phyloP scores from a whole-genome alignment of 2,329 filamentous ascomycete genomes.

The Colletotrichum sp. region DNA sequence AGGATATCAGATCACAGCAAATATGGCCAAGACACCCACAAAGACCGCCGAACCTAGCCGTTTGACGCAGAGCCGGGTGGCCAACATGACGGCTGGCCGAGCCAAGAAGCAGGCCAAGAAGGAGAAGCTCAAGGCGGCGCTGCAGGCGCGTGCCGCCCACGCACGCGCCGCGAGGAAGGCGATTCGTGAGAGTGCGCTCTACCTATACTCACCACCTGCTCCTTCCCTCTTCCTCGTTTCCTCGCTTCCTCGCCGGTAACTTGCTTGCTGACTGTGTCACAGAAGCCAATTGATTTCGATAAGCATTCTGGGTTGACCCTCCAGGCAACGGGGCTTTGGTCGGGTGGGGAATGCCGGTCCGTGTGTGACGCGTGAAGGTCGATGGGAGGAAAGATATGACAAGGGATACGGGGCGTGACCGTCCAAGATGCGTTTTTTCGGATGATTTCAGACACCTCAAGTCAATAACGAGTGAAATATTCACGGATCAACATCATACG shows the following conservation, averaged over 20 bases:
- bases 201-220: neutral
- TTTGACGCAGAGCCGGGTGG: neutral
- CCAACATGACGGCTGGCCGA: neutral
- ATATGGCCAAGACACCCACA: neutral
- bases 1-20: neutral
- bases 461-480: neutral
- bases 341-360: neutral
- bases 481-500: neutral
- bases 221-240: neutral
- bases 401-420: neutral
- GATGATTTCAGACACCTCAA: neutral
- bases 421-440: neutral
- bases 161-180: neutral
- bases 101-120: neutral
- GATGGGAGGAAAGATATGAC: neutral
- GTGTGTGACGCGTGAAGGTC: neutral
- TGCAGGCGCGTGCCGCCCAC: neutral
- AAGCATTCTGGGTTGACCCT: neutral
- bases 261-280: neutral
- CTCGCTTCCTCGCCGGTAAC: neutral
- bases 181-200: neutral
- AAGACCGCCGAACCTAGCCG: neutral
- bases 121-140: neutral
- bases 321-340: neutral
- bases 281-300: neutral